Conservation (phyloP, 345 rosid species). For the Aethionema arabicum region DNA sequence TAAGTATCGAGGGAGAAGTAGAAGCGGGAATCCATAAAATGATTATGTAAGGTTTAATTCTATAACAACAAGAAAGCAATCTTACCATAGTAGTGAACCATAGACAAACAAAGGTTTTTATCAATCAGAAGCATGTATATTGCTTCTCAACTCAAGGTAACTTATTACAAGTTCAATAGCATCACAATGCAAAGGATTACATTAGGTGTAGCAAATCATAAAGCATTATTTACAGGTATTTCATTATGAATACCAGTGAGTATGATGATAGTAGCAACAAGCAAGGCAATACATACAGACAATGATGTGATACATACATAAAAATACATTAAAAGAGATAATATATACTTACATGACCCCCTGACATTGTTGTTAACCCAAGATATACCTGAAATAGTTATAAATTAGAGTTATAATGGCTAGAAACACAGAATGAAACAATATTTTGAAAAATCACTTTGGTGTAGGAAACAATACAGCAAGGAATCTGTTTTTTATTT, state of each 20-base stretch:
- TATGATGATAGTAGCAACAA: slow-evolving; percentile 4
- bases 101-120: neutral
- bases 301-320: neutral
- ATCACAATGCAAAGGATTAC: slow-evolving; percentile 5
- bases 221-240: neutral
- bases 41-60: neutral
- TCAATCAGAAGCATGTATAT: neutral
- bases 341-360: slow-evolving; percentile 31
- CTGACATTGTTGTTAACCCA: slow-evolving; percentile 28
- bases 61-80: neutral
- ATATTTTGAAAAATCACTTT: neutral
- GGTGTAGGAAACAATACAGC: slow-evolving; percentile 10
- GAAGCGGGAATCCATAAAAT: neutral
- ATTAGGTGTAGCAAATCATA: neutral
- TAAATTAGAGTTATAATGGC: slow-evolving; percentile 4
- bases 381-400: slow-evolving; percentile 28
- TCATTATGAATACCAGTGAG: neutral
- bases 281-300: slow-evolving; percentile 5
- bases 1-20: neutral
- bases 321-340: neutral
- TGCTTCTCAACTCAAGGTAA: slow-evolving; percentile 8
- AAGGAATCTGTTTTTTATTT: neutral
- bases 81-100: neutral
- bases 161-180: neutral
- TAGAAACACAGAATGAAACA: neutral